These are phyloP conservation scores for Russula abietina DNA, from an alignment of 768 basidiomycete species.

Conservation along the genomic window DNA sequence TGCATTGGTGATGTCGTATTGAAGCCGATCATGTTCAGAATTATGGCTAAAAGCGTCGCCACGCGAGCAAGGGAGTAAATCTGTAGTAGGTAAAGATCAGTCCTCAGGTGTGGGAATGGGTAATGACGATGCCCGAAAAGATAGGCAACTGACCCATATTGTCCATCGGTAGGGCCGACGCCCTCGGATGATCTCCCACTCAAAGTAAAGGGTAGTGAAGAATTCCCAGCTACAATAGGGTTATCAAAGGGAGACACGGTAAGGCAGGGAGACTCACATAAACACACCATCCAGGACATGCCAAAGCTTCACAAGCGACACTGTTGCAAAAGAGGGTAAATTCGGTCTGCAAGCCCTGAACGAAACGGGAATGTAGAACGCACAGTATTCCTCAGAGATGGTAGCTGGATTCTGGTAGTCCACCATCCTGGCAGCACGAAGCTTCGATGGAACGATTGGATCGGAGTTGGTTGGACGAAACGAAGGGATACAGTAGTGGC, in stretches of 20 bases:
- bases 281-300: conserved; percentile 1
- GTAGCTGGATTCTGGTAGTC: background rate
- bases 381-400: background rate
- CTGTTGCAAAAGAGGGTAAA: background rate
- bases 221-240: background rate
- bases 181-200: conserved; percentile 2
- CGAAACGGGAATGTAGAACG: background rate
- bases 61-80: conserved; percentile 8
- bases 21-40: background rate
- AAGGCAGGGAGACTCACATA: background rate
- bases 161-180: conserved; percentile 10
- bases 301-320: conserved; percentile 4
- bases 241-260: too few relatives aligned
- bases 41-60: background rate
- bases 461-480: background rate
- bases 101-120: background rate
- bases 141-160: conserved; percentile 6
- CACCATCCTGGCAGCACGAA: background rate
- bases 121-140: background rate
- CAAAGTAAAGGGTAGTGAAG: background rate
- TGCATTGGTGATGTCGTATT: background rate
- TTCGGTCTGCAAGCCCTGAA: background rate
- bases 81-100: background rate
- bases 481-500: background rate
- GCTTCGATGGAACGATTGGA: background rate